Percentiles rank a stretch among this genome's conserved stretches.
These are phyloP conservation scores for Aphanomyces stellatus DNA, from an alignment of 352 stramenopile genomes.

Conservation along the genomic window DNA sequence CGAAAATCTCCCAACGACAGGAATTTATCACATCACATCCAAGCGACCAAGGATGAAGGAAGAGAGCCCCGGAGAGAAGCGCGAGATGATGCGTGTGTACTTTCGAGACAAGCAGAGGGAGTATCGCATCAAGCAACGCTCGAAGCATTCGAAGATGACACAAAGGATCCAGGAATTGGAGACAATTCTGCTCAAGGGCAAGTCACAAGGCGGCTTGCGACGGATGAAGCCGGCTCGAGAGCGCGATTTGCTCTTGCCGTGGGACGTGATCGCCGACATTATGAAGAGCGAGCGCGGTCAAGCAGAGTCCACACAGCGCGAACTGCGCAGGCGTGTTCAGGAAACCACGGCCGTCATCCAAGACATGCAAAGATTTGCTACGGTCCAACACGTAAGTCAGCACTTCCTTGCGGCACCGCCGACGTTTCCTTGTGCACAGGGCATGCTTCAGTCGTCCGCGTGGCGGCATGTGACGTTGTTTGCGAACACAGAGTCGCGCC, in stretches of 20 bases:
- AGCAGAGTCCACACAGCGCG: neutral
- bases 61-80: neutral
- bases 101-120: neutral
- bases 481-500: neutral
- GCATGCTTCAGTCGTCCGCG: neutral
- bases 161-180: neutral
- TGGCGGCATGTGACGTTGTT: conserved; percentile 8
- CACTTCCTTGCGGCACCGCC: neutral
- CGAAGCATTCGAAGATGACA: neutral
- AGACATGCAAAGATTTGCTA: conserved; percentile 3
- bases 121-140: neutral
- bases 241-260: neutral
- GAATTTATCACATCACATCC: neutral
- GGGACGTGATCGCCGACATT: neutral
- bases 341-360: neutral
- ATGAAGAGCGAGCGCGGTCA: neutral
- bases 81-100: neutral
- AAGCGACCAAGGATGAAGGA: neutral
- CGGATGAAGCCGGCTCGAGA: neutral
- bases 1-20: no score
- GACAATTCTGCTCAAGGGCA: neutral
- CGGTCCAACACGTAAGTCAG: neutral
- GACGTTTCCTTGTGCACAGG: neutral
- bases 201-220: neutral
- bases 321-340: neutral